Evolutionary conservation across 495 filamentous ascomycete genomes (phyloP).

Genomic region (Penicillium salamii): DNA sequence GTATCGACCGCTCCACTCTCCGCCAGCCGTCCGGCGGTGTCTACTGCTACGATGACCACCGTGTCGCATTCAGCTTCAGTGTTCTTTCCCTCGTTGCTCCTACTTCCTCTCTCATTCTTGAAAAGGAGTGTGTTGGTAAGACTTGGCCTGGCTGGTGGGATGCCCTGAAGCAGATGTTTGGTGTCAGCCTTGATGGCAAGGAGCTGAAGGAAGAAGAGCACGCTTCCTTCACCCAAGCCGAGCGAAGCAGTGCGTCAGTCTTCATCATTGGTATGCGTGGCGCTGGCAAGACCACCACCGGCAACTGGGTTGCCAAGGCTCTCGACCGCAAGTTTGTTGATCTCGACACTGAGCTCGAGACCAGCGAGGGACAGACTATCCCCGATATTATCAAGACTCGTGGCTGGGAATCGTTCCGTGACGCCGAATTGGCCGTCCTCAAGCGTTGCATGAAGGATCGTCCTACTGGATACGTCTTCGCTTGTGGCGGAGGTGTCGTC

Average conservation of each 20-base stretch:
- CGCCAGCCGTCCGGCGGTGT: conserved; percentile 63
- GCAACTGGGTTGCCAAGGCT: conserved; percentile 73
- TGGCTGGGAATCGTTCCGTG: conserved; percentile 88
- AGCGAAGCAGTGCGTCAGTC: conserved; percentile 58
- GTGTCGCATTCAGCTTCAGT: conserved; percentile 97
- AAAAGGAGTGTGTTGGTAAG: conserved; percentile 92
- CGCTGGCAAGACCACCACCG: conserved; percentile 93
- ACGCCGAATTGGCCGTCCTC: conserved; percentile 74
- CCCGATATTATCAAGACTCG: conserved; percentile 75
- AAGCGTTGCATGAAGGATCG: conserved; percentile 69
- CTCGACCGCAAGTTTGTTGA: conserved; percentile 79
- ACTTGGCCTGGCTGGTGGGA: conserved; percentile 99
- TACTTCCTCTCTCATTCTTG: conserved; percentile 70
- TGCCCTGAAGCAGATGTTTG: conserved; percentile 70
- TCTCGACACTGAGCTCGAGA: conserved; percentile 83
- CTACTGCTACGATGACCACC: conserved; percentile 96
- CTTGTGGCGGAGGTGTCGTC: conserved; percentile 90
- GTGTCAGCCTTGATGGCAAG: conserved; percentile 67
- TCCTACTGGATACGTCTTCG: conserved; percentile 76
- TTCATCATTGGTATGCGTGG: conserved; percentile 98
- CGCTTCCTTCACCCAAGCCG: conserved; percentile 21
- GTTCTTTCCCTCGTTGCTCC: conserved; percentile 81
- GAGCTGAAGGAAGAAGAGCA: conserved; percentile 53
- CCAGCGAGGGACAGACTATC: conserved; percentile 65
- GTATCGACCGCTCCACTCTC: conserved; percentile 59